phyloP scores from a whole-genome alignment of 345 rosid species.

The Lagerstroemia speciosa region DNA sequence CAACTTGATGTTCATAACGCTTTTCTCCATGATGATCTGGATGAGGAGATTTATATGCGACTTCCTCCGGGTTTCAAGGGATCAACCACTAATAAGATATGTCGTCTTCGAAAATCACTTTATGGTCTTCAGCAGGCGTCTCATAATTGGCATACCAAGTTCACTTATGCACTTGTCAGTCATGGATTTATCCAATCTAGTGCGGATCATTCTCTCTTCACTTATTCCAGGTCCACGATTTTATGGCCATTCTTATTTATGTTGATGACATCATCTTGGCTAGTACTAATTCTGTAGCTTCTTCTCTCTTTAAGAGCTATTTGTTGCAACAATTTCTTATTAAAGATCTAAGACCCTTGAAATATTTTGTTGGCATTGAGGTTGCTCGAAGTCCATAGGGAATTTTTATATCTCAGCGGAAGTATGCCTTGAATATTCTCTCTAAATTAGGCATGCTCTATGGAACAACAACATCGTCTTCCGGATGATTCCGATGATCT shows the following conservation, averaged over 20 bases:
- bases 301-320: not conserved
- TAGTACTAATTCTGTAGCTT: not conserved
- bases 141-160: not conserved
- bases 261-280: not conserved
- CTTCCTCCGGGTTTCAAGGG: not conserved
- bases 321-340: not conserved
- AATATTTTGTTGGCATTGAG: not conserved
- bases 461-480: not conserved
- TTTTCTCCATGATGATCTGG: too few relatives aligned
- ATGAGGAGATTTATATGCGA: not conserved
- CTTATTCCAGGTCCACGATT: not conserved
- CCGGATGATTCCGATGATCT: accelerated
- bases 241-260: not conserved
- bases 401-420: not conserved
- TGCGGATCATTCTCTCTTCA: not conserved
- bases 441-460: not conserved
- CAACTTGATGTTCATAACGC: too few relatives aligned
- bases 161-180: not conserved
- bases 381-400: not conserved
- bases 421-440: not conserved
- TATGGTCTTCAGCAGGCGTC: not conserved
- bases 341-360: not conserved
- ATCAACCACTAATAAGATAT: not conserved
- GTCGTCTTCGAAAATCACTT: not conserved
- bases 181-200: not conserved